Evolutionary conservation across 176 grass and related monocot species (phyloP), one percentile per base, ranked within the genome.

Genomic region (Tuctoria greenei): DNA sequence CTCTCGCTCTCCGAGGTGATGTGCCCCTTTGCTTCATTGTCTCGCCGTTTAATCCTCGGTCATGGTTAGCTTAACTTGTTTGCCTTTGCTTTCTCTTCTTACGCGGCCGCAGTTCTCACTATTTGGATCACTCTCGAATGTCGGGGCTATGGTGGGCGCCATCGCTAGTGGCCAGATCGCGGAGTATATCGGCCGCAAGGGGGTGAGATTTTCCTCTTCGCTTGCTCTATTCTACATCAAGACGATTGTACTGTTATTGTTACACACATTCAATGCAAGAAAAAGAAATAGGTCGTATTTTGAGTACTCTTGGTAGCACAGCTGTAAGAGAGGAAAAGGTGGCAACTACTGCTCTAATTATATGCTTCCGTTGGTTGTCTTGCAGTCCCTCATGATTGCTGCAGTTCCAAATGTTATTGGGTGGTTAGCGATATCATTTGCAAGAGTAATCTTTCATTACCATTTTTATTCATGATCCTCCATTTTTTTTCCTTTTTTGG

Each of bases 331-430:
- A 37, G 28, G 43, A 12, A 67, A 43, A 39, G 20, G 21, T 66
- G 10, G 0, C 28, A 16, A 31, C 4, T 62, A 50, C 6, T 36
- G 17, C 25, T 13, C 41, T 49, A 15, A 64, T 74, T 80, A 67
- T 69, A 39, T 75, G 64, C 20, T 49, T 17, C 69, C 14, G 24
- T 75, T n/a, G 56, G 7, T 52, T 85, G 39, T 17, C 65, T 38
- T 82, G 51, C 31, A 99, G 92, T 95, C 95, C 61, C 65, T 99
- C 62, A 95, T 99, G 92, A 95, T 99, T n/a, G 95, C 95, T 8
- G 90, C 95, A 36, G 62, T 99, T 59, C 95, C 92, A 0, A 99
- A 99, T 74, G 95, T 99, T 77, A 92, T 99, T 85, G 95, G 95
- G 35, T 99, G 92, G 89, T 87, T 99, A 0, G 89, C 95, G 3